A percentile compares a stretch with the other conserved stretches of the same genome.
phyloP scores from a whole-genome alignment of 2,329 filamentous ascomycete species.

The Hymenoscyphus albidus region DNA sequence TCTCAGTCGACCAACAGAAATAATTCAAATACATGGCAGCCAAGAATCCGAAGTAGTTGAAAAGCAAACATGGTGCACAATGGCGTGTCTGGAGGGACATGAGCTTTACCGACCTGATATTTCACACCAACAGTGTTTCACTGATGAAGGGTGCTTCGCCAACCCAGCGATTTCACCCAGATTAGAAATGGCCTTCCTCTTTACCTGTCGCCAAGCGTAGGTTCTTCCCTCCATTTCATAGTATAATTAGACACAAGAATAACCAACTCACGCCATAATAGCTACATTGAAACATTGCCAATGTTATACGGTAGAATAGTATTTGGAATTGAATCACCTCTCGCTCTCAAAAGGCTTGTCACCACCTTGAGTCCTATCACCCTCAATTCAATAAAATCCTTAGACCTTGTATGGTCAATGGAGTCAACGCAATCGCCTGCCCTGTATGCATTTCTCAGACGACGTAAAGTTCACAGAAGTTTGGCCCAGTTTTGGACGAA shows the following conservation, averaged over 20 bases:
- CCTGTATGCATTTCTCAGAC: background rate
- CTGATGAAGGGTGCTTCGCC: background rate
- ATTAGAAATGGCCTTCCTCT: background rate
- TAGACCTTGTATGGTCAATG: background rate
- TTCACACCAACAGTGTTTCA: background rate
- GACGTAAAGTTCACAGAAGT: background rate
- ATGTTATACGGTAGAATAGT: background rate
- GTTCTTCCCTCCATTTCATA: background rate
- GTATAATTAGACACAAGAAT: background rate
- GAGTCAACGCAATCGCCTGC: background rate
- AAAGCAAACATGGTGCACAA: background rate
- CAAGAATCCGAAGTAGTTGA: background rate
- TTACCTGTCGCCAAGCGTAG: conserved; percentile 3
- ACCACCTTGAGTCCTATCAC: background rate
- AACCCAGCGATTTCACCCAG: background rate
- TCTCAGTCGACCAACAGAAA: background rate
- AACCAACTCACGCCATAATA: background rate
- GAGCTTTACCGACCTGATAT: background rate
- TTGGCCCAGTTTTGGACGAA: too few species aligned
- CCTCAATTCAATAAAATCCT: background rate
- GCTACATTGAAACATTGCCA: background rate
- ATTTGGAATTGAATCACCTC: background rate
- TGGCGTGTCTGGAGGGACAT: background rate
- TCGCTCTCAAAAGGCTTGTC: background rate
- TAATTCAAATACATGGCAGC: background rate